Evolutionary conservation across 2,329 filamentous ascomycete genomes (phyloP).

Genomic region (Nemania sp.): DNA sequence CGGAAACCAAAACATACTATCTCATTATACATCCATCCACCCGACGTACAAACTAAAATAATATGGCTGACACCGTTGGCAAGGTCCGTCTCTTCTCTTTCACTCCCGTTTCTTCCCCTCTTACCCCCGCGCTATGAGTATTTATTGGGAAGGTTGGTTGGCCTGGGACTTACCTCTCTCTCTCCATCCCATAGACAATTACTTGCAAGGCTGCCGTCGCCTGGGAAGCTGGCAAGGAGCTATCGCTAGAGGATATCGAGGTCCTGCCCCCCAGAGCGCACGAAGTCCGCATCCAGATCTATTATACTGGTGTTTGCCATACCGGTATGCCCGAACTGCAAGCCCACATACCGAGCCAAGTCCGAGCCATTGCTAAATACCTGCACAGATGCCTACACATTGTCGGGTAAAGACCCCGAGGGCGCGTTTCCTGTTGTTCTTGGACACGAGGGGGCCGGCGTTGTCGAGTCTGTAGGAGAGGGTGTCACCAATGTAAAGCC

Average conservation of each 20-base stretch:
- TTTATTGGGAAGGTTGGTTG: background rate
- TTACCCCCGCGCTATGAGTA: constrained; percentile 28
- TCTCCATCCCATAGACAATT: constrained; percentile 73
- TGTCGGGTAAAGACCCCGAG: constrained; percentile 97
- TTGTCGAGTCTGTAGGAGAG: constrained; percentile 94
- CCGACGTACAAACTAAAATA: constrained; percentile 33
- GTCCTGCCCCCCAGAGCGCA: constrained; percentile 88
- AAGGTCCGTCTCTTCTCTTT: constrained; percentile 57
- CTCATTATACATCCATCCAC: constrained; percentile 22
- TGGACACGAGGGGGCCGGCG: constrained; percentile 90
- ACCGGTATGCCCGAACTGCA: constrained; percentile 72
- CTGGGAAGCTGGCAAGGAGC: constrained; percentile 93
- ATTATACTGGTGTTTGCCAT: constrained; percentile 99
- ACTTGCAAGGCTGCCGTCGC: constrained; percentile 97
- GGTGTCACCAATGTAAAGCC: constrained; percentile 94
- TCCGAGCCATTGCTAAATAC: constrained; percentile 45
- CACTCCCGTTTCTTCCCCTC: constrained; percentile 19
- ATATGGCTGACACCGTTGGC: constrained; percentile 65
- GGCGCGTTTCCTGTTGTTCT: constrained; percentile 91
- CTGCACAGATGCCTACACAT: constrained; percentile 83
- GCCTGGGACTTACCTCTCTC: constrained; percentile 25
- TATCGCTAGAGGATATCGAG: constrained; percentile 91
- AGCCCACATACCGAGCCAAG: constrained; percentile 47
- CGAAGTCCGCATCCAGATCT: constrained; percentile 96
- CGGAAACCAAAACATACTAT: constrained; percentile 10